Percentiles rank a stretch among this genome's conserved stretches.
These are phyloP conservation scores for Acanthamoeba divionensis DNA, from an alignment of 208 protist genomes.

Conservation along the genomic window DNA sequence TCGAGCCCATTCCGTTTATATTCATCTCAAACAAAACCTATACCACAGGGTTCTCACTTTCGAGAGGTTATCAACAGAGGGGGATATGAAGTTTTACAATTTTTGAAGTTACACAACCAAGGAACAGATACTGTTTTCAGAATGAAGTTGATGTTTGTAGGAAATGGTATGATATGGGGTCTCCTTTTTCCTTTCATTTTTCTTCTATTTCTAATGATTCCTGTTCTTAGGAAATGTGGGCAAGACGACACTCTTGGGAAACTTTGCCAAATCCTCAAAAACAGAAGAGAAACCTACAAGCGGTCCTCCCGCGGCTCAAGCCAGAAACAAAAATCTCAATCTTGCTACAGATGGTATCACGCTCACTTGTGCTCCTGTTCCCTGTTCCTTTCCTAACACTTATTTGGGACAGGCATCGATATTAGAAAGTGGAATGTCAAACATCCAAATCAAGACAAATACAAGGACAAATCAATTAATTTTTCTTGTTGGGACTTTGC, in stretches of 20 bases:
- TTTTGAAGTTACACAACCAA: slow-evolving; percentile 1
- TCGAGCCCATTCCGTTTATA: background rate
- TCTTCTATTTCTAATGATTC: background rate
- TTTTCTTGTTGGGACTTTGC: slow-evolving; percentile 59
- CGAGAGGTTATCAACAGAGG: background rate
- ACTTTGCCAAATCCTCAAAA: background rate
- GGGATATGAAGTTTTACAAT: background rate
- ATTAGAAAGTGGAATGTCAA: slow-evolving; percentile 47
- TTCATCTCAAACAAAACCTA: background rate
- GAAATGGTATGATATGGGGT: background rate
- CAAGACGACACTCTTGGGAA: slow-evolving; percentile 45
- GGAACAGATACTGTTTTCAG: background rate
- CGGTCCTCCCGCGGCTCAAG: background rate
- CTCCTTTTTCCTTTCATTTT: background rate
- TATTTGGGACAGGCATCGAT: slow-evolving; percentile 51
- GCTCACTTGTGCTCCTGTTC: background rate
- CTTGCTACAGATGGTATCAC: slow-evolving; percentile 36
- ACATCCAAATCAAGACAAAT: slow-evolving; percentile 44
- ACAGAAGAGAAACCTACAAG: background rate
- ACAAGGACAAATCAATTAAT: slow-evolving; percentile 38
- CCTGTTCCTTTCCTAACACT: too few species aligned
- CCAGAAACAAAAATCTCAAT: background rate
- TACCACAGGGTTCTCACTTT: slow-evolving; percentile 15
- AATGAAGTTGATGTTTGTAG: slow-evolving; percentile 56
- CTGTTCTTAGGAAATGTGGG: slow-evolving; percentile 19